phyloP scores from a whole-genome alignment of 768 basidiomycete genomes.

The Lepiota brunneoincarnata region DNA sequence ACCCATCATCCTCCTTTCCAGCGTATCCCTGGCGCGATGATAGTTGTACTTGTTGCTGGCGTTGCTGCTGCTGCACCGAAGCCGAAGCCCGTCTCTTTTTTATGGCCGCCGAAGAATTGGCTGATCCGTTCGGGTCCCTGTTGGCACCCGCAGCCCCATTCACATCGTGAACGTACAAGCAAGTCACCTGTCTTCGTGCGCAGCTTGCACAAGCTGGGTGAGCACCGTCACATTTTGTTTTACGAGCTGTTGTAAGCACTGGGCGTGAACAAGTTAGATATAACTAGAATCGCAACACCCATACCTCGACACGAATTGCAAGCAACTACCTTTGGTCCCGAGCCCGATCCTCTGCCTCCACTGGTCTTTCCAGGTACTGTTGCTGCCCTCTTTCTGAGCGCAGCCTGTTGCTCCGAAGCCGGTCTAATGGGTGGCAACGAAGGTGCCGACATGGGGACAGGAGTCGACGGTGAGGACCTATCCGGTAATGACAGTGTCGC shows the following conservation, averaged over 20 bases:
- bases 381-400: slow-evolving; percentile 66
- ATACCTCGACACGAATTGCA: slow-evolving; percentile 87
- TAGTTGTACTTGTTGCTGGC: not conserved
- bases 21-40: slow-evolving; percentile 3
- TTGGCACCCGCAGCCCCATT: slow-evolving; percentile 23
- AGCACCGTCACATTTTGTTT: slow-evolving; percentile 87
- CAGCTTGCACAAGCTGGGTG: slow-evolving; percentile 85
- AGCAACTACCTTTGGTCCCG: slow-evolving; percentile 83
- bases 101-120: slow-evolving; percentile 17
- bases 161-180: slow-evolving; percentile 77
- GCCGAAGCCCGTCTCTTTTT: slow-evolving; percentile 57
- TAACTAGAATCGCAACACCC: slow-evolving; percentile 23
- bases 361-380: slow-evolving; percentile 57
- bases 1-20: slow-evolving; percentile 36
- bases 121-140: not conserved
- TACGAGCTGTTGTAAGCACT: slow-evolving; percentile 54
- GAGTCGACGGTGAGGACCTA: slow-evolving; percentile 53
- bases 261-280: not conserved
- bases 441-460: slow-evolving; percentile 59
- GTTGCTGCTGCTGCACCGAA: slow-evolving; percentile 21
- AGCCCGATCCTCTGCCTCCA: slow-evolving; percentile 53
- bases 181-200: slow-evolving; percentile 68
- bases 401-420: slow-evolving; percentile 64
- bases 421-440: slow-evolving; percentile 64
- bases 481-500: slow-evolving; percentile 59